Evolutionary conservation across 108 stramenopile species (phyloP).

Genomic region (Pseudonitzschia pungens): DNA sequence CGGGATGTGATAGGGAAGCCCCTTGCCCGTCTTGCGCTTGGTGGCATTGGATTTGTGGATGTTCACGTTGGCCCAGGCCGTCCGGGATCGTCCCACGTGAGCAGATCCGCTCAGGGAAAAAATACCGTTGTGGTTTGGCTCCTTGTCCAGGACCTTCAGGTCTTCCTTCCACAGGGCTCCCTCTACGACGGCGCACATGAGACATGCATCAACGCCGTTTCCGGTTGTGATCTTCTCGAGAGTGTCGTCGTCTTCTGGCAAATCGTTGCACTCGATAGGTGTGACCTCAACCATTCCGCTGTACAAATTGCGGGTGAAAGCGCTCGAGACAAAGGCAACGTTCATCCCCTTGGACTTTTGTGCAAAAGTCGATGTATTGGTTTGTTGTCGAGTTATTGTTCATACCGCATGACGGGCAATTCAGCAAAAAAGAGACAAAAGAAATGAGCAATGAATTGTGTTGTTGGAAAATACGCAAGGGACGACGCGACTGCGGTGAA

Average conservation of each 20-base stretch:
- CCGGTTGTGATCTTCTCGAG: conserved; percentile 63
- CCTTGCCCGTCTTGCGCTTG: conserved; percentile 45
- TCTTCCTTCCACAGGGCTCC: conserved; percentile 74
- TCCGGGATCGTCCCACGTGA: conserved; percentile 67
- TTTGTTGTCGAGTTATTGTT: no score
- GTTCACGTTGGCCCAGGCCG: conserved; percentile 80
- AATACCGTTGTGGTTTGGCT: conserved; percentile 74
- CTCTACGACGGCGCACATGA: conserved; percentile 67
- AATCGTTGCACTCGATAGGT: conserved; percentile 46
- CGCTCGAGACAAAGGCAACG: conserved; percentile 64
- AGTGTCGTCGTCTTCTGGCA: conserved; percentile 75
- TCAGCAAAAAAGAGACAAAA: neutral
- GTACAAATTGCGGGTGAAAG: conserved; percentile 72
- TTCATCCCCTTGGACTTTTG: conserved; percentile 59
- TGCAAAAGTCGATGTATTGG: no score
- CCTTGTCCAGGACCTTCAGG: conserved; percentile 64
- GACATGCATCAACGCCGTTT: conserved; percentile 65
- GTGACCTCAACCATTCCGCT: conserved; percentile 72
- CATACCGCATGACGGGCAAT: no score
- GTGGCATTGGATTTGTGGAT: conserved; percentile 46
- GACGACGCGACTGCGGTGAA: no score
- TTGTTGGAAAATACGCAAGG: no score
- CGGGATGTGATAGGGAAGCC: conserved; percentile 71
- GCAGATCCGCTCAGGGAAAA: conserved; percentile 72
- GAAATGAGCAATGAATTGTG: neutral